Evolutionary conservation across 202 grass and related monocot species (phyloP), one percentile per base, ranked within the genome.

Genomic region (Eragrostis tef): DNA sequence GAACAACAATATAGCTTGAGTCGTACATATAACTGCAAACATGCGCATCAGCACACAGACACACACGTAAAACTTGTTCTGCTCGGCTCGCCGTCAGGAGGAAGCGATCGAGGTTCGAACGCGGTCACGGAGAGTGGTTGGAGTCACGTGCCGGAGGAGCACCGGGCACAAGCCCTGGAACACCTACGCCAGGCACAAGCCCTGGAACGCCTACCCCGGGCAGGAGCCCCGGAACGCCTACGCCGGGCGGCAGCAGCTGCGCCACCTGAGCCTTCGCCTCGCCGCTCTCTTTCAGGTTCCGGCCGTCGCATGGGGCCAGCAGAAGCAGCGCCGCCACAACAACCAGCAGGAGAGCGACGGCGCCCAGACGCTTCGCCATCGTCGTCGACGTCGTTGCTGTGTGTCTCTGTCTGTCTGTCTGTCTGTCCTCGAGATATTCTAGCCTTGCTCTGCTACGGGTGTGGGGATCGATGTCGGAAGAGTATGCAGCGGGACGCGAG

Each of bases 231-330:
- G 76, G 3, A 66, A 49, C 62, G 29, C 34, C 34, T 2, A 39
- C 34, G 34, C 34, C 34, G 34, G 34, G 76, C 20, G 39, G 73
- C 34, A 21, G 80, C 67, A 73, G 45, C 31, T 51, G 53, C 73
- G 39, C 6, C 54, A 52, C 20, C 69, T 25, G 3, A 67, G 17
- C 71, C 81, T 21, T 13, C 34, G 61, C 75, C 19, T 27, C 54
- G 20, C 16, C 6, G 0, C 29, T 17, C 6, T 0, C 27, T 12
- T 76, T 85, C 77, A 81, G 77, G 36, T 49, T 50, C 59, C 77
- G 77, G 27, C 47, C 83, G 21, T 72, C 70, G 70, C 77, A 76
- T 2, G 70, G 17, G 48, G 51, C 71, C 3, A 89, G 70, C 76
- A 77, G 51, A 29, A 85, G 47, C n/a, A 70, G 63, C 47, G 77